A percentile compares a stretch with the other conserved stretches of the same genome.
Conservation (phyloP, 2,329 filamentous ascomycete species). For the Colletotrichum coccodes region DNA sequence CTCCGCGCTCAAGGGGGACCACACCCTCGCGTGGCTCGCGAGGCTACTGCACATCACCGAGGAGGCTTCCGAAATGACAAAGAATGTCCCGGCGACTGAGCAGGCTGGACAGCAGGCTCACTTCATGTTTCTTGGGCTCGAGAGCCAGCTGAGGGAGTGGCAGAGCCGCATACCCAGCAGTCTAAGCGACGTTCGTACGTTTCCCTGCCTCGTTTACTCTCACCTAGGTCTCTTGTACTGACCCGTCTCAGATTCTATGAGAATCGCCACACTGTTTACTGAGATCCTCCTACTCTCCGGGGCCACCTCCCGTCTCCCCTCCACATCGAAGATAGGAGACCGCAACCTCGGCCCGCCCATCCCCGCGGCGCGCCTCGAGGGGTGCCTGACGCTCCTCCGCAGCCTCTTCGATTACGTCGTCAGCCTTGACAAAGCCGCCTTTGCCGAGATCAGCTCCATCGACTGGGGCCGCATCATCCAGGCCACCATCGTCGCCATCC, state of each 20-base stretch:
- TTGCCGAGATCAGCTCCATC: conserved; percentile 49
- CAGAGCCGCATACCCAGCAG: conserved; percentile 43
- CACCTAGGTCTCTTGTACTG: conserved; percentile 36
- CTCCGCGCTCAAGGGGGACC: conserved; percentile 50
- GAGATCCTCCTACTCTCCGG: conserved; percentile 51
- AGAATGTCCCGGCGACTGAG: conserved; percentile 36
- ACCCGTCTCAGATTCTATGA: background rate
- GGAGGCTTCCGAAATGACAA: conserved; percentile 47
- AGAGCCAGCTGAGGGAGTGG: conserved; percentile 56
- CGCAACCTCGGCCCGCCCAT: conserved; percentile 29
- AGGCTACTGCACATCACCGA: conserved; percentile 52
- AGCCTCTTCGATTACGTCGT: conserved; percentile 46
- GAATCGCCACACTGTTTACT: conserved; percentile 38
- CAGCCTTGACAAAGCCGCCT: conserved; percentile 41
- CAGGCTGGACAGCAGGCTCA: conserved; percentile 51
- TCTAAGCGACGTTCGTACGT: conserved; percentile 20
- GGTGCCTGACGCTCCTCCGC: conserved; percentile 40
- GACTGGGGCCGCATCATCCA: conserved; percentile 57
- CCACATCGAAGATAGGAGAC: conserved; percentile 21
- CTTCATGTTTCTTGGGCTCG: conserved; percentile 58
- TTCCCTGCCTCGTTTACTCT: conserved; percentile 41
- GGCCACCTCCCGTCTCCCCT: conserved; percentile 41
- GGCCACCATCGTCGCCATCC: conserved; percentile 53
- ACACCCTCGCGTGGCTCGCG: conserved; percentile 53
- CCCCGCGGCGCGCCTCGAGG: conserved; percentile 34